Evolutionary conservation across 331 rosid genomes (phyloP), one percentile per base, ranked within the genome.

Genomic region (Ulmus americana): DNA sequence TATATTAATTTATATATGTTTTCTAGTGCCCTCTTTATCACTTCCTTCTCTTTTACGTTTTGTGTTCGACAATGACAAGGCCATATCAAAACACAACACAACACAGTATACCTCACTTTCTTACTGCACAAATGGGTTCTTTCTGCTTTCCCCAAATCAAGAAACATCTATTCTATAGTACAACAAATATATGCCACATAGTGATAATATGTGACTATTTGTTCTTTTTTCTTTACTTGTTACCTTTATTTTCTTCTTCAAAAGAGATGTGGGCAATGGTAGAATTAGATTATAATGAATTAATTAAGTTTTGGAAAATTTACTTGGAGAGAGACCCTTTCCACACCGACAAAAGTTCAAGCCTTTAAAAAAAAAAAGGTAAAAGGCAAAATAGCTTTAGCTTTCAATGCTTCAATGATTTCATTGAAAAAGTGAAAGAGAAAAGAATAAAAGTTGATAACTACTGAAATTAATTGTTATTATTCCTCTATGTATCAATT

Each of bases 381-480:
- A 28, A 28, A 28, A 28, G 35, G 35, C 35, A 28, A 55, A 51
- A 65, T 28, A 2, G 35, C 4, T 28, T 28, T 28, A 28, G 35
- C 62, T 40, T 55, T 55, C 14, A 74, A 48, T 55, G 70, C 70
- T 38, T 58, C 59, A 55, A 63, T 77, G 62, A 68, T 52, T 62
- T 45, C 71, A 62, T 45, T 20, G 68, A 45, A 63, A 52, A 63
- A 73, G 18, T 20, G 28, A 5, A 47, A 3, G 35, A 0, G 0
- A 28, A 28, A 28, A 28, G 2, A 28, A 20, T n/a, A n/a, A 1
- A 28, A 28, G 35, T 28, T 28, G 35, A 28, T 28, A 28, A 28
- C 35, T 28, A 28, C 35, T 2, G 35, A 28, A 28, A 28, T 28
- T 28, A 28, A 28, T 3, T 28, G 35, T 3, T 3, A 28, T 28